Conservation (phyloP, 768 basidiomycete species). For the Tylopilus plumbeoviolaceoides region DNA sequence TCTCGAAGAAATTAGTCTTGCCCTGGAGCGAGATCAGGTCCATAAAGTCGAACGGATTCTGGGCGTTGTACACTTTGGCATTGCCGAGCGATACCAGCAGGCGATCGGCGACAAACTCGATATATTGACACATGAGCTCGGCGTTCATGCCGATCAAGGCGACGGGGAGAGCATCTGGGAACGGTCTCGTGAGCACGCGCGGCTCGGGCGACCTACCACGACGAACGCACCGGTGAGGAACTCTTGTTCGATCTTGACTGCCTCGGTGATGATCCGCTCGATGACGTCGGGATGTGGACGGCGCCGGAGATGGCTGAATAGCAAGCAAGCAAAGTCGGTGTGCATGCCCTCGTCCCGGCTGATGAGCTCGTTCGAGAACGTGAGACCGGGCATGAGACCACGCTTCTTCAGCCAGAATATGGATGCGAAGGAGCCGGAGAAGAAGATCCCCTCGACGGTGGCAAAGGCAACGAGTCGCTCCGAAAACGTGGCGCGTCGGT, state of each 20-base stretch:
- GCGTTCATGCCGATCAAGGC: constrained; percentile 90
- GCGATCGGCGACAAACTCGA: constrained; percentile 88
- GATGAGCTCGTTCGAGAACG: constrained; percentile 94
- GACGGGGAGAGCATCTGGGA: constrained; percentile 73
- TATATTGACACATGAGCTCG: constrained; percentile 80
- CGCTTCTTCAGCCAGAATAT: constrained; percentile 98
- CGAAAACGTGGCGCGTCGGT: constrained; percentile 71
- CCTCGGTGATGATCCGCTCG: constrained; percentile 68
- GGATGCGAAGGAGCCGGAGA: constrained; percentile 86
- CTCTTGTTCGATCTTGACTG: constrained; percentile 80
- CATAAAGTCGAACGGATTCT: constrained; percentile 92
- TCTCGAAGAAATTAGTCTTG: constrained; percentile 96
- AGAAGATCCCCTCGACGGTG: constrained; percentile 95
- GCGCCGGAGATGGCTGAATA: constrained; percentile 75
- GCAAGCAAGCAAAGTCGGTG: constrained; percentile 90
- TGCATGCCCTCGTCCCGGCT: constrained; percentile 93
- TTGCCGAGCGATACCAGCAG: constrained; percentile 85
- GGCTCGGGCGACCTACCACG: too few species aligned
- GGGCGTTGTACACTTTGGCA: constrained; percentile 63
- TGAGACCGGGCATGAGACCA: constrained; percentile 93
- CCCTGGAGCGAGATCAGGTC: constrained; percentile 91
- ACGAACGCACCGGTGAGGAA: constrained; percentile 62
- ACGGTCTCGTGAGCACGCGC: not conserved
- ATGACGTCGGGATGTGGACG: constrained; percentile 78
- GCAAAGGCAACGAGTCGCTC: constrained; percentile 93